Evolutionary conservation across 345 rosid genomes (phyloP).

Genomic region (Eucalyptus decipiens): DNA sequence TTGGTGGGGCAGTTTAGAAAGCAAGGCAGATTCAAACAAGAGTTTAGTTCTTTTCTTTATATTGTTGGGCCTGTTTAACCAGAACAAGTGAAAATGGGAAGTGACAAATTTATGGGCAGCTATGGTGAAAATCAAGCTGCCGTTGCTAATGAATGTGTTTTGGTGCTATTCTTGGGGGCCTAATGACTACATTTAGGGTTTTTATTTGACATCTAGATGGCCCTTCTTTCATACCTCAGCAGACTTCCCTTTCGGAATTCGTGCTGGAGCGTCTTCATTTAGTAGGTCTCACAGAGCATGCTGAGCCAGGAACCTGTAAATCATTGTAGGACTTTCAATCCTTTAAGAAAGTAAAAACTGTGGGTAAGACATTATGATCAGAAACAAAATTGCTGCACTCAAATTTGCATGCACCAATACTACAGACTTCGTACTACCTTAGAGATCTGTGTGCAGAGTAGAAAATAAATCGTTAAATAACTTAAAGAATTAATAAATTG

Average conservation of each 20-base stretch:
- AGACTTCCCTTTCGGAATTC: not conserved
- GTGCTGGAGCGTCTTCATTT: not conserved
- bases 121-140: not conserved
- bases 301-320: not conserved
- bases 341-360: not conserved
- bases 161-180: not conserved
- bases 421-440: not conserved
- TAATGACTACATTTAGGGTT: not conserved
- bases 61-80: not conserved
- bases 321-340: not conserved
- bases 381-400: not conserved
- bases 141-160: not conserved
- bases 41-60: not conserved
- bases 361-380: not conserved
- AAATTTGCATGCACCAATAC: not conserved
- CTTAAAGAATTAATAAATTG: not conserved
- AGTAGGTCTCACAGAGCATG: not conserved
- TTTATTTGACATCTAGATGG: not conserved
- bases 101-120: not conserved
- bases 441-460: not conserved
- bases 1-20: not conserved
- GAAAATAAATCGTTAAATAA: not conserved
- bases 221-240: not conserved
- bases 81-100: not conserved
- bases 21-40: not conserved